Evolutionary conservation across 2,329 filamentous ascomycete genomes (phyloP).

Genomic region (Phialocephala sp.): DNA sequence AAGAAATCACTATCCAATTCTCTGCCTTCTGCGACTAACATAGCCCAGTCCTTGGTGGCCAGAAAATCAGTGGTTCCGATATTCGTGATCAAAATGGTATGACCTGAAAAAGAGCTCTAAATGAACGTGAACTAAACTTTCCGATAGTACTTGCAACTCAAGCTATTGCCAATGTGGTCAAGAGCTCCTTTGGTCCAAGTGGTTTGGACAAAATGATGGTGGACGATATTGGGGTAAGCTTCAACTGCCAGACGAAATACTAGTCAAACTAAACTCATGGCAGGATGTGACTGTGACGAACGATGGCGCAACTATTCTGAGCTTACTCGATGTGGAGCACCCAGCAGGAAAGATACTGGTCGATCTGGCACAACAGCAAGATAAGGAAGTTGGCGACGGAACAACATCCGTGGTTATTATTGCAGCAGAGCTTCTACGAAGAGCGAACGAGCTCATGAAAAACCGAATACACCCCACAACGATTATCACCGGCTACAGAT

Average conservation of each 20-base stretch:
- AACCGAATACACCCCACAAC: slow-evolving; percentile 99
- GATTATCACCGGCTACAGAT: slow-evolving; percentile 97
- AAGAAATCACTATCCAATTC: slow-evolving; percentile 37
- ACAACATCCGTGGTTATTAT: slow-evolving; percentile 98
- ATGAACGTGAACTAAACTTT: slow-evolving; percentile 25
- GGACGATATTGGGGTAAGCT: slow-evolving; percentile 90
- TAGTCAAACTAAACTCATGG: slow-evolving; percentile 31
- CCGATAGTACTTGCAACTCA: slow-evolving; percentile 84
- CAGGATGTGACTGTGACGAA: slow-evolving; percentile 98
- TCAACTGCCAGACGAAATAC: slow-evolving; percentile 14
- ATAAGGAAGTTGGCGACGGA: slow-evolving; percentile 98
- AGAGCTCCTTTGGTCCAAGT: slow-evolving; percentile 96
- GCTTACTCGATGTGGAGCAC: slow-evolving; percentile 94
- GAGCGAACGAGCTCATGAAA: slow-evolving; percentile 98
- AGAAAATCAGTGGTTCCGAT: slow-evolving; percentile 96
- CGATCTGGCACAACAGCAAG: slow-evolving; percentile 96
- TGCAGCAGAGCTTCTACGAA: slow-evolving; percentile 88
- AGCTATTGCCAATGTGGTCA: slow-evolving; percentile 97
- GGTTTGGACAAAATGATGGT: slow-evolving; percentile 99
- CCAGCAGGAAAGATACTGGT: slow-evolving; percentile 98
- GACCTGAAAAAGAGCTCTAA: slow-evolving; percentile 22
- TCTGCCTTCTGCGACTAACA: slow-evolving; percentile 33
- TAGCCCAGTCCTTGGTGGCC: slow-evolving; percentile 79
- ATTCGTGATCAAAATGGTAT: slow-evolving; percentile 95
- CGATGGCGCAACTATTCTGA: slow-evolving; percentile 96